A percentile compares a stretch with the other conserved stretches of the same genome.
Conservation (phyloP, 2,329 filamentous ascomycete genomes). For the Ophiostoma populinum region DNA sequence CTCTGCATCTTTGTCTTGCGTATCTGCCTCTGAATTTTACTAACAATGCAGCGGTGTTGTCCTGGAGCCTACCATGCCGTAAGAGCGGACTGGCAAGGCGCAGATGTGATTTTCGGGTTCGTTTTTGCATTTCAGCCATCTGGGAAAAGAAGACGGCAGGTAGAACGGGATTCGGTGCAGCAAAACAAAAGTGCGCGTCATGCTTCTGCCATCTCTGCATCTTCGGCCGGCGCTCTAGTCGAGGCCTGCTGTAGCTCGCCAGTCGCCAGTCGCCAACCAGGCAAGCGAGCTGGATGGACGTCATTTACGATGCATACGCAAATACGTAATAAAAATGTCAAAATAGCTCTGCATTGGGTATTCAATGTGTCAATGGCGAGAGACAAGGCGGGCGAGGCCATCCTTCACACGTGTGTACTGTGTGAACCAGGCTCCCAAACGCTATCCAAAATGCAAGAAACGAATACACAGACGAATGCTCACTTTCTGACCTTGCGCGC, state of each 20-base stretch:
- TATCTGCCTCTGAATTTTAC: background rate
- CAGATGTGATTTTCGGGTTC: background rate
- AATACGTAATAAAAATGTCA: too few relatives aligned
- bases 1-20: background rate
- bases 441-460: background rate
- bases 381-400: too few relatives aligned
- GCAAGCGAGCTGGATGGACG: too few relatives aligned
- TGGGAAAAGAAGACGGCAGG: background rate
- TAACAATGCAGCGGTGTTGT: conserved; percentile 11
- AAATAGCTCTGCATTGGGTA: too few relatives aligned
- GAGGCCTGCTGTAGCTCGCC: too few relatives aligned
- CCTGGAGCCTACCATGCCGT: conserved; percentile 11
- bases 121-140: background rate
- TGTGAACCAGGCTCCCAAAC: too few relatives aligned
- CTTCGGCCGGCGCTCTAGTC: background rate
- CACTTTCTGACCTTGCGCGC: conserved; percentile 69
- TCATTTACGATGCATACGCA: too few relatives aligned
- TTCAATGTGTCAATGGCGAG: background rate
- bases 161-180: background rate
- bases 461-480: background rate
- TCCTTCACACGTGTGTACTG: too few relatives aligned
- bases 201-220: background rate
- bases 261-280: too few relatives aligned
- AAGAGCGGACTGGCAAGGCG: background rate
- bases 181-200: background rate